A percentile compares a stretch with the other conserved stretches of the same genome.
phyloP scores from a whole-genome alignment of 176 grass and related monocot genomes.

The Panicum miliaceum region DNA sequence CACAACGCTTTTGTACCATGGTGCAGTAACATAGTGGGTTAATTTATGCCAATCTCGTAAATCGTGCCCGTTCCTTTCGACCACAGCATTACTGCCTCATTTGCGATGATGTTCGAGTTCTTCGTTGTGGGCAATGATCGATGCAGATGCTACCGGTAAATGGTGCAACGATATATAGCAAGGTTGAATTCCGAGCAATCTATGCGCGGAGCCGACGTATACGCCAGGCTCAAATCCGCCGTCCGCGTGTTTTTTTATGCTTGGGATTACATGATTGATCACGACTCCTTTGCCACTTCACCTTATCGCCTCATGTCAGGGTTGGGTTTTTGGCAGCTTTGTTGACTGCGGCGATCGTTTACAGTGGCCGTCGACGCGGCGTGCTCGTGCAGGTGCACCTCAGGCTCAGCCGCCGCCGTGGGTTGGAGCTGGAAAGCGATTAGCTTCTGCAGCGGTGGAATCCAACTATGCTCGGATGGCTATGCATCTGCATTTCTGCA shows the following conservation, averaged over 20 bases:
- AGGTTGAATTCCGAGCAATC: too few relatives aligned
- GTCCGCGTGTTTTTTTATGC: neutral
- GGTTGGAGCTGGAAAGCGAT: neutral
- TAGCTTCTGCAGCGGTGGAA: neutral
- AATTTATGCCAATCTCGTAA: slow-evolving; percentile 1
- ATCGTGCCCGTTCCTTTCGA: neutral
- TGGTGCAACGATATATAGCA: too few relatives aligned
- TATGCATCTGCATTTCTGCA: neutral
- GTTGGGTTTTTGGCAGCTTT: slow-evolving; percentile 19
- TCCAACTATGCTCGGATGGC: neutral
- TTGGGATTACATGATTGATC: neutral
- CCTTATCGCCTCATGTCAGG: neutral
- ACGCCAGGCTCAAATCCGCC: neutral
- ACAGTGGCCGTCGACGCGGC: neutral
- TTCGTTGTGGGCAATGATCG: neutral
- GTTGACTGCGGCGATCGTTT: neutral
- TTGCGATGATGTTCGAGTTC: neutral
- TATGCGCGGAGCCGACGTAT: neutral
- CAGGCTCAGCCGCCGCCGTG: neutral
- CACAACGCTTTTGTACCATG: neutral
- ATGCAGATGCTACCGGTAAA: too few relatives aligned
- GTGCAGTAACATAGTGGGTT: neutral
- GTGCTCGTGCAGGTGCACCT: neutral
- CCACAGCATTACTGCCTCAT: neutral
- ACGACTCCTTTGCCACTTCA: neutral